Conservation (phyloP, 805 yeast species). For the Metschnikowia peoriensis region DNA sequence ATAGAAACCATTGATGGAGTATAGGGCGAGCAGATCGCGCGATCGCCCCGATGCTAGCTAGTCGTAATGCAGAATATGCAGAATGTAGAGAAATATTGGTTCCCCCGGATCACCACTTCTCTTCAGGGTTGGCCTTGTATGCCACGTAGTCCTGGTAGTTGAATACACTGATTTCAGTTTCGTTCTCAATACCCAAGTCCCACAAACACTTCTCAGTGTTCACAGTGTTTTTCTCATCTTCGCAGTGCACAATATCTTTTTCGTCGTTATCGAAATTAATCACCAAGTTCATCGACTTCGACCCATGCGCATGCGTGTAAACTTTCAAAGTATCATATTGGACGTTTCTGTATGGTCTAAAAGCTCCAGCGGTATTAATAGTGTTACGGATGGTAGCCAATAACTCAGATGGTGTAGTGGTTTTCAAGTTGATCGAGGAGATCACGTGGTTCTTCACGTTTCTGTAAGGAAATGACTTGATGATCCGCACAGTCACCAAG, state of each 20-base stretch:
- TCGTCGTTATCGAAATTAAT: conserved; percentile 82
- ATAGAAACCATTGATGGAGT: neutral
- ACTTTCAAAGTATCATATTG: conserved; percentile 74
- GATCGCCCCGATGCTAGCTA: conserved; percentile 2
- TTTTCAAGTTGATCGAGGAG: conserved; percentile 65
- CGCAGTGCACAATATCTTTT: conserved; percentile 55
- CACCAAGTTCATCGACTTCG: conserved; percentile 89
- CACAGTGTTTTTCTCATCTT: conserved; percentile 13
- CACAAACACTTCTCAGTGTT: conserved; percentile 25
- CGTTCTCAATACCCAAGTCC: conserved; percentile 61
- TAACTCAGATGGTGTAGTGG: conserved; percentile 63
- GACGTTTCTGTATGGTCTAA: conserved; percentile 81
- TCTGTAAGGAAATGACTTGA: conserved; percentile 89
- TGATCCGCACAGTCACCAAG: conserved; percentile 77
- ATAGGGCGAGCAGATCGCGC: neutral
- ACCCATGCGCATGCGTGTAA: conserved; percentile 92
- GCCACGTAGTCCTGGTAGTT: conserved; percentile 62
- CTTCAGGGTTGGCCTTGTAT: conserved; percentile 81
- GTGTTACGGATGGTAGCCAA: conserved; percentile 48
- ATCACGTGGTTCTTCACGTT: conserved; percentile 77
- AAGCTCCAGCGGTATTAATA: conserved; percentile 58
- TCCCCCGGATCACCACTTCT: conserved; percentile 63
- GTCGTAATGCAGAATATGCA: neutral
- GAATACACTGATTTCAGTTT: conserved; percentile 87
- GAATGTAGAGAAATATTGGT: neutral